Conservation (phyloP, 306 rosid genomes). For the Cyamopsis tetragonoloba region DNA sequence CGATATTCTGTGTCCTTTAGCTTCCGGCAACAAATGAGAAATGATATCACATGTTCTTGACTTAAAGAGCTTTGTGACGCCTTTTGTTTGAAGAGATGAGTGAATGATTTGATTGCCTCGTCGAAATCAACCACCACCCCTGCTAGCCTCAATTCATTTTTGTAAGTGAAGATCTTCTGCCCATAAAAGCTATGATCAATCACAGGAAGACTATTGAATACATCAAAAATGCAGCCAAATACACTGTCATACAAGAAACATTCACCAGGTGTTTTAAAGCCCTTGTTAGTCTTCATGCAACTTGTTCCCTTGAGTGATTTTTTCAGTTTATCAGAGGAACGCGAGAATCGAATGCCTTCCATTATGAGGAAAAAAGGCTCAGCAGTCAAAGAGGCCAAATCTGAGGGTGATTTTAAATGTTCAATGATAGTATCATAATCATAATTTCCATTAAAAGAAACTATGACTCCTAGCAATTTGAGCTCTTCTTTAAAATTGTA, state of each 20-base stretch:
- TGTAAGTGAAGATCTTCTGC: conserved; percentile 14
- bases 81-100: conserved; percentile 27
- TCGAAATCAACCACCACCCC: conserved; percentile 63
- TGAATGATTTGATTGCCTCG: conserved; percentile 35
- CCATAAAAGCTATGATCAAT: conserved; percentile 49
- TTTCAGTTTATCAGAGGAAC: conserved; percentile 13
- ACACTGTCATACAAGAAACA: conserved; percentile 46
- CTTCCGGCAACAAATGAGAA: conserved; percentile 46
- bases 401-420: conserved; percentile 43
- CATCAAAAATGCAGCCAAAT: conserved; percentile 62
- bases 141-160: conserved; percentile 26
- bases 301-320: conserved; percentile 12
- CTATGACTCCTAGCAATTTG: conserved; percentile 54
- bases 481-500: conserved; percentile 47
- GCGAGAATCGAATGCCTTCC: conserved; percentile 16
- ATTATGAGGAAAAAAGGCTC: conserved; percentile 39
- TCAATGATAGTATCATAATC: conserved; percentile 37
- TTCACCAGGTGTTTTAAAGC: conserved; percentile 44
- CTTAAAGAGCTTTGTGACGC: conserved; percentile 30
- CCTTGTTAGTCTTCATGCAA: conserved; percentile 54
- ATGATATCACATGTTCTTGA: conserved; percentile 32
- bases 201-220: conserved; percentile 44
- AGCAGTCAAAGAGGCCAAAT: conserved; percentile 27
- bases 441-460: conserved; percentile 25
- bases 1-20: conserved; percentile 17